phyloP scores from a whole-genome alignment of 2,329 filamentous ascomycete species.

The Aureobasidium sp. region DNA sequence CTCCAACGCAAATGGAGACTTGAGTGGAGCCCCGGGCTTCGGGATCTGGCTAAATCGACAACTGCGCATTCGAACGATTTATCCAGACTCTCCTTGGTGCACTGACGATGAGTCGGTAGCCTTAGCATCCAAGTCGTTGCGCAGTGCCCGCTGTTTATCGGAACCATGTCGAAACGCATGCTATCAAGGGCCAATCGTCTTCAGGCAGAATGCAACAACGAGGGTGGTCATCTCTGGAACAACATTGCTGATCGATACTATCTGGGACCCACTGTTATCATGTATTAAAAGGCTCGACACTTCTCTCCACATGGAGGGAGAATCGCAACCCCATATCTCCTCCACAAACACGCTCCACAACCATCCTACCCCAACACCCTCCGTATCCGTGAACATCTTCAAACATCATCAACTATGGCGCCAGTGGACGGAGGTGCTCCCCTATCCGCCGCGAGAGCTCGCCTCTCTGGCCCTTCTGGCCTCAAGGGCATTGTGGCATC shows the following conservation, averaged over 20 bases:
- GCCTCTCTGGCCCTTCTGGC: slow-evolving; percentile 21
- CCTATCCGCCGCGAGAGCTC: slow-evolving; percentile 21
- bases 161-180: too few species aligned
- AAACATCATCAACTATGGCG: not conserved
- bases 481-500: slow-evolving; percentile 21
- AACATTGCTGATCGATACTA: not conserved
- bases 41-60: slow-evolving; percentile 10
- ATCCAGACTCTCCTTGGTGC: not conserved
- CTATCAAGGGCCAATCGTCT: not conserved
- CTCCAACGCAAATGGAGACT: not conserved
- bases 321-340: not conserved
- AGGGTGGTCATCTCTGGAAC: not conserved
- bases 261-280: not conserved
- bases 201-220: slow-evolving; percentile 12
- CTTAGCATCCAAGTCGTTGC: not conserved
- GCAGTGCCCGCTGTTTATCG: not conserved
- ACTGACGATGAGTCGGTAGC: not conserved
- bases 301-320: not conserved
- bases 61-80: not conserved
- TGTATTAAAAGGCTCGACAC: slow-evolving; percentile 1
- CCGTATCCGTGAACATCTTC: too few species aligned
- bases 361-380: not conserved
- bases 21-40: not conserved
- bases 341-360: not conserved
- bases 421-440: not conserved